Percentiles rank a stretch among this genome's conserved stretches.
Evolutionary conservation across 2,329 filamentous ascomycete species (phyloP).

Genomic region (Xenoacremonium recifei): DNA sequence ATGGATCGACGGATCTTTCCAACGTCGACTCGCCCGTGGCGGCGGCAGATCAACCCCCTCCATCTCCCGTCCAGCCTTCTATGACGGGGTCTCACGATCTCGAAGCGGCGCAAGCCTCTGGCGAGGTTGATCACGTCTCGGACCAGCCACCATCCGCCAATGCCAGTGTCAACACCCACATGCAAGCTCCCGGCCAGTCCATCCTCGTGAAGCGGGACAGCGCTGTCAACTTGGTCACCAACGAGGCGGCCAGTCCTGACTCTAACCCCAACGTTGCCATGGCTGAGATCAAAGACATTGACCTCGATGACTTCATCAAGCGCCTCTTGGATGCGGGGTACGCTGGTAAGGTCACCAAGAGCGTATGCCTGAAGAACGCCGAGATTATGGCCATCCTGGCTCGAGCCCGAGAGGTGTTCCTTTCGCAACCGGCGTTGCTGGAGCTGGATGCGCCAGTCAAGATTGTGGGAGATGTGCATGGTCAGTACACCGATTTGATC

Average conservation of each 20-base stretch:
- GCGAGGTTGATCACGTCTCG: slow-evolving; percentile 92
- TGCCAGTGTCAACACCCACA: slow-evolving; percentile 54
- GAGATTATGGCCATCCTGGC: slow-evolving; percentile 94
- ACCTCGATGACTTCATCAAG: slow-evolving; percentile 96
- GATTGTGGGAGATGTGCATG: slow-evolving; percentile 95
- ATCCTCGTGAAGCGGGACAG: slow-evolving; percentile 84
- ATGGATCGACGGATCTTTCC: slow-evolving; percentile 40
- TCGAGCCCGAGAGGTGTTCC: slow-evolving; percentile 81
- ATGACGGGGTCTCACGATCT: slow-evolving; percentile 72
- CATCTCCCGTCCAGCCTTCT: slow-evolving; percentile 80
- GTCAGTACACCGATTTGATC: slow-evolving; percentile 94
- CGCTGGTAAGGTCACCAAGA: slow-evolving; percentile 95
- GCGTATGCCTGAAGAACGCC: slow-evolving; percentile 94
- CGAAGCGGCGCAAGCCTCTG: slow-evolving; percentile 75
- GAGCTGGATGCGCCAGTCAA: slow-evolving; percentile 95
- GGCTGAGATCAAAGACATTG: slow-evolving; percentile 86
- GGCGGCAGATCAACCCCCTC: slow-evolving; percentile 64
- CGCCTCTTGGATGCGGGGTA: slow-evolving; percentile 92
- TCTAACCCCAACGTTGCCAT: slow-evolving; percentile 67
- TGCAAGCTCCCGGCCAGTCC: slow-evolving; percentile 77
- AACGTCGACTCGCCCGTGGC: slow-evolving; percentile 44
- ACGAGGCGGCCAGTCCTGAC: slow-evolving; percentile 44
- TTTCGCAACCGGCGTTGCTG: slow-evolving; percentile 87
- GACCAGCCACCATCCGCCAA: slow-evolving; percentile 77
- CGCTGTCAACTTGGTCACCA: slow-evolving; percentile 63